Evolutionary conservation across 192 early-diverging fungal genomes (phyloP), one percentile per base, ranked within the genome.

Genomic region (Cetraspora pellucida): DNA sequence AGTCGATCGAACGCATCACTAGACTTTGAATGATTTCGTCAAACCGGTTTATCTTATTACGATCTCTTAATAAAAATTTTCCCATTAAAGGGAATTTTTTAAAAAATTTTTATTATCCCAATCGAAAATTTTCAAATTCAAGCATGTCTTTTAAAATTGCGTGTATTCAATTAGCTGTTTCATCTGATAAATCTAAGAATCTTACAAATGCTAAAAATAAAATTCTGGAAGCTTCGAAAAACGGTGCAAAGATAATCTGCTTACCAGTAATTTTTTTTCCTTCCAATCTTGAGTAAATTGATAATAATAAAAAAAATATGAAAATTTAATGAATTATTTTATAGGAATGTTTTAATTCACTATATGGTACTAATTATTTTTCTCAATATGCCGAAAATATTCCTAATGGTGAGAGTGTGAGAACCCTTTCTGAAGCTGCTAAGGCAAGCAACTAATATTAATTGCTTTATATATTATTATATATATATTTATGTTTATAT

Each of bases 331-430:
- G 37, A 7, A 37, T 55, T 46, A 52, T n/a, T 28, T 37, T 37
- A 28, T 72, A 89, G 90, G 97, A 99, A 87, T 97, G 96, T 85
- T 99, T 99, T 89, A 99, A 99, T 83, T 96, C 93, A 17, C 96
- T 96, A 10, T 99, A 99, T 83, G 97, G 97, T 2, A 96, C 94
- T 16, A 77, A 89, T 31, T 91, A 90, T 87, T 99, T 99, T 85
- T 87, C 85, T n/a, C 80, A 95, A 28, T 97, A 97, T 78, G 95
- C 97, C 49, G 97, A 99, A 77, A 85, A 84, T 45, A 79, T 97
- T 28, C 81, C 88, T n/a, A 75, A 82, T 3, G 92, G 95, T 64
- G 88, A 88, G 14, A 92, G 95, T 43, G 82, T 89, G 27, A 82
- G 79, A 14, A 92, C 93, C 25, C 84, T 99, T 17, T 90, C 93